These are phyloP conservation scores for Gymnopilus junonius DNA, from an alignment of 768 basidiomycete species.

Conservation along the genomic window DNA sequence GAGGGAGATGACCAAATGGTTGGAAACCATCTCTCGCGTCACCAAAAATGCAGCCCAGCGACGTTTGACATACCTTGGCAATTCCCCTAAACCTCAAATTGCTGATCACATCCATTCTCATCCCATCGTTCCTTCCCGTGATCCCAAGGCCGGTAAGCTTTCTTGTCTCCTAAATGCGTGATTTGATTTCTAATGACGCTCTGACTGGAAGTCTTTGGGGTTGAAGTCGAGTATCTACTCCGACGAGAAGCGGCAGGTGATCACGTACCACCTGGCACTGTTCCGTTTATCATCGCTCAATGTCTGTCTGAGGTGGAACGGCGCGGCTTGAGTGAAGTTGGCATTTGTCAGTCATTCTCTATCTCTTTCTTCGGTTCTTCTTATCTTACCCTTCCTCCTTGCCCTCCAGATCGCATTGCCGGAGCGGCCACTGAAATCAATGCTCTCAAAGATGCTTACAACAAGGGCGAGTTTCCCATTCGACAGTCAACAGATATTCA, in stretches of 20 bases:
- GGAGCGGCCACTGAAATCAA: constrained; percentile 76
- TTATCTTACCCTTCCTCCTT: neutral
- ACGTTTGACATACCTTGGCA: constrained; percentile 80
- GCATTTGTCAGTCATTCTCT: constrained; percentile 65
- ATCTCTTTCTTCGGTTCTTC: neutral
- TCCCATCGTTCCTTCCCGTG: constrained; percentile 60
- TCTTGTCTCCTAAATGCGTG: neutral
- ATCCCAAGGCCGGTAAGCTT: constrained; percentile 73
- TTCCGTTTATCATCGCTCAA: constrained; percentile 69
- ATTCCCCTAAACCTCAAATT: constrained; percentile 72
- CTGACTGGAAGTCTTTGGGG: constrained; percentile 63
- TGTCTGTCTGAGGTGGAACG: constrained; percentile 74
- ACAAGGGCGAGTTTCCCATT: constrained; percentile 71
- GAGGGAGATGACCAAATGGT: constrained; percentile 78
- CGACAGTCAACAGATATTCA: constrained; percentile 71
- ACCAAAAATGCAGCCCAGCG: constrained; percentile 77
- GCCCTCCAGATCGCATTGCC: constrained; percentile 72
- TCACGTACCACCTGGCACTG: constrained; percentile 54
- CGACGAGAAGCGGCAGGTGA: constrained; percentile 61
- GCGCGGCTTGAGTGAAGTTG: constrained; percentile 79
- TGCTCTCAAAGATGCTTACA: constrained; percentile 73
- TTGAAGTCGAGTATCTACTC: constrained; percentile 72
- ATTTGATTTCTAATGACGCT: constrained; percentile 5
- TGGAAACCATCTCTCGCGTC: constrained; percentile 72
- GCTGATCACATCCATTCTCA: constrained; percentile 75